These are phyloP conservation scores for Gossypium trilobum DNA, from an alignment of 441 rosid species.

Conservation along the genomic window DNA sequence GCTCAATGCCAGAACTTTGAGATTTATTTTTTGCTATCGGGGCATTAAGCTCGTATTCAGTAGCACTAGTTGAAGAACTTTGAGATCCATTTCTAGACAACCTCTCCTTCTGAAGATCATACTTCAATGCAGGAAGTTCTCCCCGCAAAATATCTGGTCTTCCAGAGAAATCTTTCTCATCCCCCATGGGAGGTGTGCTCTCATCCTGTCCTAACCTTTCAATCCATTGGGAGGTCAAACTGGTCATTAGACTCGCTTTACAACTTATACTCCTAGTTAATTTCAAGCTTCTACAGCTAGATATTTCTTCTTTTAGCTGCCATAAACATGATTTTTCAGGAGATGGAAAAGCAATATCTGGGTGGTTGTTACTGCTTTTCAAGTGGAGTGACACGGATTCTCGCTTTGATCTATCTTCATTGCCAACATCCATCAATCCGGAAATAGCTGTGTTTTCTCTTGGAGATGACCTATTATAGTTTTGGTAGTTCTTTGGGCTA, in stretches of 20 bases:
- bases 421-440: slow-evolving; percentile 28
- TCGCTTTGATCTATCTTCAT: slow-evolving; percentile 29
- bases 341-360: slow-evolving; percentile 29
- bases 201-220: slow-evolving; percentile 30
- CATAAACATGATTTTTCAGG: slow-evolving; percentile 35
- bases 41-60: background rate
- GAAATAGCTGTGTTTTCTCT: slow-evolving; percentile 25
- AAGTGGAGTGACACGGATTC: slow-evolving; percentile 24
- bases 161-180: slow-evolving; percentile 31
- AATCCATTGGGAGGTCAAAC: slow-evolving; percentile 22
- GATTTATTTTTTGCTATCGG: background rate
- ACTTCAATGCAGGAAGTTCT: slow-evolving; percentile 25
- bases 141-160: slow-evolving; percentile 29
- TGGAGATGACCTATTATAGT: slow-evolving; percentile 27
- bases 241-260: slow-evolving; percentile 35
- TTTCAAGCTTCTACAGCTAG: slow-evolving; percentile 32
- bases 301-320: slow-evolving; percentile 35
- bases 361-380: slow-evolving; percentile 21
- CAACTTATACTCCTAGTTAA: slow-evolving; percentile 62
- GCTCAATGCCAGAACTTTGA: slow-evolving; percentile 15
- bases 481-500: slow-evolving; percentile 22
- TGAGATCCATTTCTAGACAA: slow-evolving; percentile 34
- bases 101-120: slow-evolving; percentile 18
- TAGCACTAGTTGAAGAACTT: slow-evolving; percentile 24
- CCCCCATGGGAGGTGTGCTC: slow-evolving; percentile 30